Percentiles rank a stretch among this genome's conserved stretches.
phyloP scores from a whole-genome alignment of 2,329 filamentous ascomycete species.

The Coniochaeta prunicola region DNA sequence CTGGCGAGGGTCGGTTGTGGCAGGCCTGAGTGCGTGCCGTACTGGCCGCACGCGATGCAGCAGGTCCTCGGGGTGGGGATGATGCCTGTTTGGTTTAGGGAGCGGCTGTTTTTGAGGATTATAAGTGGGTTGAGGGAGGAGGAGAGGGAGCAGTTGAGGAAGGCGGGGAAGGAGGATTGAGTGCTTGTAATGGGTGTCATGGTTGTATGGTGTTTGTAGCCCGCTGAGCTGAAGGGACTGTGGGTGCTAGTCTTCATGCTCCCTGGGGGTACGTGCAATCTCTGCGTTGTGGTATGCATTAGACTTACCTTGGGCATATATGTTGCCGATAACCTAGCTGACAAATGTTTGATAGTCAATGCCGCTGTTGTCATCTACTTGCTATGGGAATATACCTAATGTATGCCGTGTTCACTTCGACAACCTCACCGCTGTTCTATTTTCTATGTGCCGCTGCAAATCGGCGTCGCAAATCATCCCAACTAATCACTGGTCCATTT shows the following conservation, averaged over 20 bases:
- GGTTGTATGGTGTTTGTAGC: too few species aligned
- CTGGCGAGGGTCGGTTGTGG: constrained; percentile 16
- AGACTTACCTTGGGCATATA: too few species aligned
- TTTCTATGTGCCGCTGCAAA: background rate
- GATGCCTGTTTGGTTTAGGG: constrained; percentile 4
- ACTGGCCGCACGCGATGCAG: constrained; percentile 12
- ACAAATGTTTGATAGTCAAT: background rate
- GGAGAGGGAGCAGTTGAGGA: background rate
- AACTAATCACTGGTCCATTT: too few species aligned
- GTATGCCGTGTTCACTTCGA: background rate
- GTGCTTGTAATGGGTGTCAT: too few species aligned
- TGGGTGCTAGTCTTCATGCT: background rate
- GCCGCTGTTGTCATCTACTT: background rate
- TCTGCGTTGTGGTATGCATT: too few species aligned
- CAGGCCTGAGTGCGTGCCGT: constrained; percentile 8
- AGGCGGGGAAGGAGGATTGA: background rate
- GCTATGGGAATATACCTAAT: background rate
- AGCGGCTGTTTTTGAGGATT: background rate
- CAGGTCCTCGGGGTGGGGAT: constrained; percentile 4
- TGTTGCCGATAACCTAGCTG: background rate
- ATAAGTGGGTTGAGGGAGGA: background rate
- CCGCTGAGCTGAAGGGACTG: background rate
- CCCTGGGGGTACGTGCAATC: background rate
- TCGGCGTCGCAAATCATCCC: too few species aligned
- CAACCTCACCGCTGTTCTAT: background rate